phyloP scores from a whole-genome alignment of 2,329 filamentous ascomycete species.

The Periconia digitata region DNA sequence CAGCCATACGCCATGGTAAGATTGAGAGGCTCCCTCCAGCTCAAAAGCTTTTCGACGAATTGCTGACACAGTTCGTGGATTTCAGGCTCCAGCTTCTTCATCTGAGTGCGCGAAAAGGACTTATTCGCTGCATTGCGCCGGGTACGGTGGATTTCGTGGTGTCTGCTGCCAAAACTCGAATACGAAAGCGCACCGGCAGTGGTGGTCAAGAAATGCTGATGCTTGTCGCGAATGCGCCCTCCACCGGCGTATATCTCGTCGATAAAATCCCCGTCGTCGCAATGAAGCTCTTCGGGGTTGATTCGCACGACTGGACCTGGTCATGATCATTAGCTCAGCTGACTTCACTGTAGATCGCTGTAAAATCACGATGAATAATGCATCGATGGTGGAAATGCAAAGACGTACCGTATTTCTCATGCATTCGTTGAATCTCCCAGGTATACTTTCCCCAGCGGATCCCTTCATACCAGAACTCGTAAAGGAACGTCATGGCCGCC shows the following conservation, averaged over 20 bases:
- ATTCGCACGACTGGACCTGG: conserved; percentile 21
- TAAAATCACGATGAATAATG: background rate
- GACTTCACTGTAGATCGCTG: background rate
- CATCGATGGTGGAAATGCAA: background rate
- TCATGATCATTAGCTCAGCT: conserved; percentile 1
- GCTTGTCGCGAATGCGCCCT: conserved; percentile 2
- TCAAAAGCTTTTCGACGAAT: conserved; percentile 4
- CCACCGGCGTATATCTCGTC: conserved; percentile 21
- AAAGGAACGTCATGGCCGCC: conserved; percentile 8
- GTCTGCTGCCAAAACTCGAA: conserved; percentile 14
- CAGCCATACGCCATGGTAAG: conserved; percentile 7
- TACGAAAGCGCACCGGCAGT: background rate
- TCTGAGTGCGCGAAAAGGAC: conserved; percentile 9
- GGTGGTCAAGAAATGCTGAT: conserved; percentile 3
- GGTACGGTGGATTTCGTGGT: conserved; percentile 8
- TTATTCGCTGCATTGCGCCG: conserved; percentile 4
- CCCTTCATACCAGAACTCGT: conserved; percentile 14
- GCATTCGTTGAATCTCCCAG: conserved; percentile 11
- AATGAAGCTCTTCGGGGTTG: conserved; percentile 20
- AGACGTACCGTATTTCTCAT: conserved; percentile 16
- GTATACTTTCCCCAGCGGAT: conserved; percentile 5
- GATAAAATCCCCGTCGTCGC: conserved; percentile 16
- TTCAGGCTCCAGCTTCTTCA: conserved; percentile 6
- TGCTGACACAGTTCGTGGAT: background rate
- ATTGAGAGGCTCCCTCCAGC: conserved; percentile 17